These are phyloP conservation scores for Cryphonectria radicalis DNA, from an alignment of 2,329 filamentous ascomycete species.

Conservation along the genomic window DNA sequence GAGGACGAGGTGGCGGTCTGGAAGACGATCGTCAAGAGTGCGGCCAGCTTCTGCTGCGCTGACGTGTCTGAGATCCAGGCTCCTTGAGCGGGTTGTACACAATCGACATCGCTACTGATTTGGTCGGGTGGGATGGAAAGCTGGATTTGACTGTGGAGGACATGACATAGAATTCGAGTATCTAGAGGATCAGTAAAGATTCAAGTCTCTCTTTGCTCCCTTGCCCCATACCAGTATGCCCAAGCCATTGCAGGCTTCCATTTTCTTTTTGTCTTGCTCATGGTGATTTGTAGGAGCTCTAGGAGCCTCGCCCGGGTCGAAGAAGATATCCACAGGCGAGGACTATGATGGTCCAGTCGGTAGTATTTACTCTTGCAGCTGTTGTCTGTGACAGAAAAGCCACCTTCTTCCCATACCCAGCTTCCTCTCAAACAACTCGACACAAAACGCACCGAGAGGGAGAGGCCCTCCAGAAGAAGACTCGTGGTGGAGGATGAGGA, in stretches of 20 bases:
- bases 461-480: conserved; percentile 36
- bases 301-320: conserved; percentile 41
- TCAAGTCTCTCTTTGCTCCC: background rate
- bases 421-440: conserved; percentile 34
- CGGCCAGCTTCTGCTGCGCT: conserved; percentile 25
- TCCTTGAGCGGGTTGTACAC: background rate
- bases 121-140: background rate
- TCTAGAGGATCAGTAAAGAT: background rate
- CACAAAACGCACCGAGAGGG: conserved; percentile 38
- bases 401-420: conserved; percentile 30
- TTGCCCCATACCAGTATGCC: background rate
- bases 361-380: conserved; percentile 37
- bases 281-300: conserved; percentile 36
- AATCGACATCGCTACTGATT: background rate
- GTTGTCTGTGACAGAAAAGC: conserved; percentile 14
- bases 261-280: background rate
- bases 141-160: background rate
- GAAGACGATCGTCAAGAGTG: conserved; percentile 33
- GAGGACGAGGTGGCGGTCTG: conserved; percentile 41
- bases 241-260: background rate
- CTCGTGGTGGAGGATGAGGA: conserved; percentile 31
- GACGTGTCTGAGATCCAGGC: conserved; percentile 17
- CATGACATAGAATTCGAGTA: background rate
- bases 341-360: conserved; percentile 42
- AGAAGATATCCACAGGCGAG: conserved; percentile 36